Evolutionary conservation across 441 rosid species (phyloP).

Genomic region (Gossypium lobatum): DNA sequence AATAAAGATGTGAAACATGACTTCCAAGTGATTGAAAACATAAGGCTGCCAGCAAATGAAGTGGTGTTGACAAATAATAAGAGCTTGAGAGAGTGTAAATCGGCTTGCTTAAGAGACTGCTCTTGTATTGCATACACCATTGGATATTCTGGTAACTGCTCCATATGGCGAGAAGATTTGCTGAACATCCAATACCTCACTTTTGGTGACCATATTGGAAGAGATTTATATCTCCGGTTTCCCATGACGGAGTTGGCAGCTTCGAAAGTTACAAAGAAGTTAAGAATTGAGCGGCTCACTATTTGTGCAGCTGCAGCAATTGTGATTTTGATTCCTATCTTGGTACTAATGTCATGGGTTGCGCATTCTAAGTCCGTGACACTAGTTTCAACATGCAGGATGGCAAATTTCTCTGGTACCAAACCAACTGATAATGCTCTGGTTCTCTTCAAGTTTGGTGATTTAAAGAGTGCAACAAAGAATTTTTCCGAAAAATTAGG

Average conservation of each 20-base stretch:
- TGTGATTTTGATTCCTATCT: neutral
- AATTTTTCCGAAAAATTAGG: slow-evolving; percentile 64
- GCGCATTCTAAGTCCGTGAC: too few relatives aligned
- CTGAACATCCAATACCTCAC: slow-evolving; percentile 34
- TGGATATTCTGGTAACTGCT: slow-evolving; percentile 20
- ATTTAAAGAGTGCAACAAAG: slow-evolving; percentile 51
- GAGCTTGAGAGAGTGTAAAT: slow-evolving; percentile 32
- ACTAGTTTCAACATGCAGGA: neutral
- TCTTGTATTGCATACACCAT: slow-evolving; percentile 56
- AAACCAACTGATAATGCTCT: slow-evolving; percentile 45
- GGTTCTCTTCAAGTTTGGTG: slow-evolving; percentile 47
- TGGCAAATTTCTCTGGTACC: slow-evolving; percentile 17
- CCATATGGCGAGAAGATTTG: slow-evolving; percentile 50
- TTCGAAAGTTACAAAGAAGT: neutral
- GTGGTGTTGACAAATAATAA: neutral
- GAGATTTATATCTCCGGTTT: slow-evolving; percentile 21
- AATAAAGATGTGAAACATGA: slow-evolving; percentile 24
- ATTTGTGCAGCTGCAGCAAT: slow-evolving; percentile 7
- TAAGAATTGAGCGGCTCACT: slow-evolving; percentile 2
- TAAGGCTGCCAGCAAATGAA: slow-evolving; percentile 25
- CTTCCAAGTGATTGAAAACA: slow-evolving; percentile 20
- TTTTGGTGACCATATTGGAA: slow-evolving; percentile 24
- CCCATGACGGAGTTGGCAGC: neutral
- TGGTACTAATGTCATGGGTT: neutral
- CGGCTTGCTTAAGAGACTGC: slow-evolving; percentile 47